These are phyloP conservation scores for Irineochytrium annulatum DNA, from an alignment of 192 early-diverging fungal genomes.

Conservation along the genomic window DNA sequence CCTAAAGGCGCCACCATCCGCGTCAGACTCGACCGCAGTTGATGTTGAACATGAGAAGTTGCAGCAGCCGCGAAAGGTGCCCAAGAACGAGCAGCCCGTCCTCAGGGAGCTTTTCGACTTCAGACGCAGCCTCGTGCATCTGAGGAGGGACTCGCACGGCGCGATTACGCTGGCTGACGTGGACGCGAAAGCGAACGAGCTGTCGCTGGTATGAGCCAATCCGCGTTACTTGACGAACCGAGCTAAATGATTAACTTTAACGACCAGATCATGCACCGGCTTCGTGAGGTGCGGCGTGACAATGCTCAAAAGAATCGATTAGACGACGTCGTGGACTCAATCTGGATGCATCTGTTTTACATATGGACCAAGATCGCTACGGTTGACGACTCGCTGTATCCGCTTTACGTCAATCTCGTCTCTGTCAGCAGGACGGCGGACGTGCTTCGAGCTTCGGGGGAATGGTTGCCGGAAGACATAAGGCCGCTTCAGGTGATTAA, in stretches of 20 bases:
- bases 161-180: conserved; percentile 19
- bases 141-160: conserved; percentile 13
- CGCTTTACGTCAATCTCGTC: conserved; percentile 24
- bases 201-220: not conserved
- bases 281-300: conserved; percentile 1
- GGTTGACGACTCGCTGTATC: conserved; percentile 20
- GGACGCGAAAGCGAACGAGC: conserved; percentile 21
- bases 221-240: not conserved
- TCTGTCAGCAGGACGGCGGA: conserved; percentile 18
- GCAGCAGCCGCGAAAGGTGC: not conserved
- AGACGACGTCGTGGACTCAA: conserved; percentile 20
- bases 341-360: conserved; percentile 28
- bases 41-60: no score
- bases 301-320: conserved; percentile 8
- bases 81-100: conserved; percentile 21
- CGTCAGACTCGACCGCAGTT: no score
- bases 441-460: conserved; percentile 11
- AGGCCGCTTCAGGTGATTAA: conserved; percentile 8
- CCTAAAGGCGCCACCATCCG: not conserved
- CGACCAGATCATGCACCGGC: conserved; percentile 6
- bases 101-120: conserved; percentile 19
- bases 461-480: conserved; percentile 19
- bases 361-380: conserved; percentile 22
- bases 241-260: not conserved
- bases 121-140: conserved; percentile 10